These are phyloP conservation scores for Draba incana DNA, from an alignment of 345 rosid species.

Conservation along the genomic window DNA sequence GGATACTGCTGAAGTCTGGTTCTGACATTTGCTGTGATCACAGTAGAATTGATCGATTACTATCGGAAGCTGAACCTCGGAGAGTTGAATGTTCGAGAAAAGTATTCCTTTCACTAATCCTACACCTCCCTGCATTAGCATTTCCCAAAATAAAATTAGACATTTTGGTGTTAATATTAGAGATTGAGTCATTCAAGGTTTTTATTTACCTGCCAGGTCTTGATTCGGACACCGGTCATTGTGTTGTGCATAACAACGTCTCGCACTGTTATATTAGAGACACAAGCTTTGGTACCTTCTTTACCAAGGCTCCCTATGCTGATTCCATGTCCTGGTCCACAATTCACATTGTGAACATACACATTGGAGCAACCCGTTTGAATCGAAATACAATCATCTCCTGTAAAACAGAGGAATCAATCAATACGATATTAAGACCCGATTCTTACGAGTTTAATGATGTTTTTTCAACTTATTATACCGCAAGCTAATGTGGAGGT, in stretches of 20 bases:
- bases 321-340: slow-evolving; percentile 98
- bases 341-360: slow-evolving; percentile 75
- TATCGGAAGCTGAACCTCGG: slow-evolving; percentile 89
- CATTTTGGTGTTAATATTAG: not conserved
- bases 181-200: not conserved
- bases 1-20: slow-evolving; percentile 83
- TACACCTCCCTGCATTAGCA: slow-evolving; percentile 72
- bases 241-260: slow-evolving; percentile 81
- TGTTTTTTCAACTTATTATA: slow-evolving; percentile 31
- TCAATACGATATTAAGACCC: not conserved
- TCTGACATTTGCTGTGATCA: slow-evolving; percentile 69
- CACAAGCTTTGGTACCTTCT: slow-evolving; percentile 85
- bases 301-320: slow-evolving; percentile 94
- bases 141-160: not conserved
- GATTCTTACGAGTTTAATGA: not conserved
- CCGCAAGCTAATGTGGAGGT: slow-evolving; percentile 78
- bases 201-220: slow-evolving; percentile 90
- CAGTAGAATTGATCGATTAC: slow-evolving; percentile 93
- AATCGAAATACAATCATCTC: slow-evolving; percentile 92
- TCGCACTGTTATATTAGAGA: slow-evolving; percentile 83
- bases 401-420: slow-evolving; percentile 51
- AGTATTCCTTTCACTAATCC: slow-evolving; percentile 87
- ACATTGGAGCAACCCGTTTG: slow-evolving; percentile 94
- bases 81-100: slow-evolving; percentile 91
- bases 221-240: slow-evolving; percentile 89